Base-by-base conservation (phyloP, 768 basidiomycete species). In the Brasilioporus rufonigricans region DNA sequence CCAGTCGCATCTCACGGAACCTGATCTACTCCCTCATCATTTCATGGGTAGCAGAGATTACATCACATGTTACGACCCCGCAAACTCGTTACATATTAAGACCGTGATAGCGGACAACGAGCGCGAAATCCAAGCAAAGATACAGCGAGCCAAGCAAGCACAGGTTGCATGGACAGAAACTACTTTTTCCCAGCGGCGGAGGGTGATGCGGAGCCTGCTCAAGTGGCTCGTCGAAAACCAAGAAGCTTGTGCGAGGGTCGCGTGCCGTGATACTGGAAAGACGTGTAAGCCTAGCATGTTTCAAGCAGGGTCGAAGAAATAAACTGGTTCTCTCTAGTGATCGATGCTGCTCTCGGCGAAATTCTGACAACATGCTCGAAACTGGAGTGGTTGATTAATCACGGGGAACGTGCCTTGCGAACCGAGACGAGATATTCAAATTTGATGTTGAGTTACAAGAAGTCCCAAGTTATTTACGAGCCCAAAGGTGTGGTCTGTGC, bases 141-240 rank as follows among this genome's bases (percentile, higher is more conserved):
- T 99, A 58, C 55, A 62, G 9, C 73, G 65, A 26, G 92, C 94
- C 0, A 74, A 76, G 14, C 61, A 67, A 0, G 92, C 93, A 1
- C 92, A 93, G 67, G 73, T 76, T 48, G 60, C 61, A n/a, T 97
- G 93, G 93, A 77, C 77, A 19, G 64, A 79, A 9, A 91, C 87
- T 18, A 83, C 84, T 0, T 98, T 94, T 67, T 77, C 80, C 1
- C 83, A 95, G 61, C 79, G 97, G 39, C 78, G 87, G 67, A 82
- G 89, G 57, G 89, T 99, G 39, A 75, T 98, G 65, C 77, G 91
- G 47, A 95, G 91, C 64, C 67, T 99, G 57, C 77, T 93, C 65
- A 90, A 89, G 60, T 99, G 96, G 96, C 77, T 96, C 6, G 85
- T 98, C 32, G 86, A 89, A 59, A 94, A 98, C 64, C 90, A 94